These are phyloP conservation scores for Reutealis trisperma DNA, from an alignment of 345 rosid species.

Conservation along the genomic window DNA sequence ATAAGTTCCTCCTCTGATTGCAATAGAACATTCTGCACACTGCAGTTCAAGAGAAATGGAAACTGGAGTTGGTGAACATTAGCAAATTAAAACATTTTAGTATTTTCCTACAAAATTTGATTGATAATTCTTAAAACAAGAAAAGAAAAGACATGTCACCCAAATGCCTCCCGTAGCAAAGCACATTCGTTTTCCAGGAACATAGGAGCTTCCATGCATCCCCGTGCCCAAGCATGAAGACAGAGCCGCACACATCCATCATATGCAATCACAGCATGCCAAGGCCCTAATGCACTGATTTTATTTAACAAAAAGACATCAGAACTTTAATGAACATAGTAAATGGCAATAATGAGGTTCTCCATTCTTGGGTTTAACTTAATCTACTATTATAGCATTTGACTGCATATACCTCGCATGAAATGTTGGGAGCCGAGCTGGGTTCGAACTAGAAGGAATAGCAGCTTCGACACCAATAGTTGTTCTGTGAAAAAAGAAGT, in stretches of 20 bases:
- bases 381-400: background rate
- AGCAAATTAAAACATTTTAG: background rate
- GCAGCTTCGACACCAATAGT: constrained; percentile 53
- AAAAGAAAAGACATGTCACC: constrained; percentile 47
- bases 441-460: constrained; percentile 54
- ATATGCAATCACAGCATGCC: constrained; percentile 96
- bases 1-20: constrained; percentile 94
- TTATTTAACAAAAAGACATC: background rate
- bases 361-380: background rate
- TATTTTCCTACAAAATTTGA: background rate
- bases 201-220: constrained; percentile 97
- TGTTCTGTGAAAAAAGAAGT: constrained; percentile 38
- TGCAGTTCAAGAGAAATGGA: constrained; percentile 22
- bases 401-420: constrained; percentile 65
- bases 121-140: background rate
- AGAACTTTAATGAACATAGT: background rate
- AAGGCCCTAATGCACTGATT: constrained; percentile 86
- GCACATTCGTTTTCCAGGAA: constrained; percentile 93
- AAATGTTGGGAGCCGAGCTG: constrained; percentile 80
- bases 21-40: constrained; percentile 75
- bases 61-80: constrained; percentile 14
- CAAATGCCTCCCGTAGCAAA: constrained; percentile 77
- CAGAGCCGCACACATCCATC: constrained; percentile 97
- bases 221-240: constrained; percentile 98
- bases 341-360: background rate